Evolutionary conservation across 23 red algal species (phyloP), one percentile per base, ranked within the genome.

Genomic region (Gracilaria domingensis): DNA sequence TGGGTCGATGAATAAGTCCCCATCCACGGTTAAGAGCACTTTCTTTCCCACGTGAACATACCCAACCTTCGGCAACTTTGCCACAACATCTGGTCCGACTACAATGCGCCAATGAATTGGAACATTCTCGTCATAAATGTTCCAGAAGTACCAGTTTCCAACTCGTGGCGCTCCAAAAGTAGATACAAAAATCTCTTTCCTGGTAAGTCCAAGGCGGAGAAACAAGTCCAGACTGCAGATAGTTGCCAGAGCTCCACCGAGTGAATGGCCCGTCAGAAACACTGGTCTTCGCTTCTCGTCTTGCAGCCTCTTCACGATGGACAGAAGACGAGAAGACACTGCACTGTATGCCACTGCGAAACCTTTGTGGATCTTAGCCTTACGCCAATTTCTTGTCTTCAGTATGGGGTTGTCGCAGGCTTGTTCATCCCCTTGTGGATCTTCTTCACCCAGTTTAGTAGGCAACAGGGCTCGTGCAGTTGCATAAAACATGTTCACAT

Each of bases 181-280:
- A 25, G 94, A 96, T n/a, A 96, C 94, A 66, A 92, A 91, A 9
- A 96, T 91, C 28, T 96, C 94, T 23, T 83, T 79, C 42, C 79
- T 75, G 2, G 74, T 79, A 44, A 96, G 45, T 42, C 88, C 88
- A 26, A 96, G 56, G 3, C 84, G 79, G 2, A 91, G 48, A 57
- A 79, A 82, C 44, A 92, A 62, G 79, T 95, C 93, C 30, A 89
- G 59, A 54, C 93, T 95, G 94, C 94, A 96, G 9, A 96, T 61
- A 29, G 83, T 92, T 17, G 91, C 91, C 12, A 98, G 83, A 34
- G 96, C 96, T 12, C 96, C 96, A 42, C 96, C 96, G 48, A 98
- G 82, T 47, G 96, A 98, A 74, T 98, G 96, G n/a, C 96, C 96
- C 8, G 96, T 95, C 30, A 98, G 40, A 56, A 98, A 95, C 29